A percentile compares a stretch with the other conserved stretches of the same genome.
These are phyloP conservation scores for Diaporthe citriasiana DNA, from an alignment of 2,329 filamentous ascomycete genomes.

Conservation along the genomic window DNA sequence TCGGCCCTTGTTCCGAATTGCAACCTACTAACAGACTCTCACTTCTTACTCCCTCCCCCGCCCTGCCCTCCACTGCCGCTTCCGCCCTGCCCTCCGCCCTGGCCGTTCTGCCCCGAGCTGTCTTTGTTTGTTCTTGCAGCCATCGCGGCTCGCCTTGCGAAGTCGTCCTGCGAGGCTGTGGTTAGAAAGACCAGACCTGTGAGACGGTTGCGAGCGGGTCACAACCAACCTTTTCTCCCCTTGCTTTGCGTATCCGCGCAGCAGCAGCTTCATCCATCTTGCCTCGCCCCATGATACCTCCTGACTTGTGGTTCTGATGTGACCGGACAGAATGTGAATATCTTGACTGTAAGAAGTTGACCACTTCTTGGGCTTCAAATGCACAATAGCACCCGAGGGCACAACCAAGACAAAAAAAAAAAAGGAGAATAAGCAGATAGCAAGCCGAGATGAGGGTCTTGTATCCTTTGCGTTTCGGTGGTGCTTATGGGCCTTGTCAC, in stretches of 20 bases:
- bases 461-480: neutral
- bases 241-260: conserved; percentile 57
- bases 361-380: neutral
- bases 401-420: no score
- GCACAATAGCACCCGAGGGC: conserved; percentile 17
- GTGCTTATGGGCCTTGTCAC: neutral
- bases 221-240: conserved; percentile 56
- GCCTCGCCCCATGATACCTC: conserved; percentile 50
- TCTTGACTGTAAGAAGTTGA: neutral
- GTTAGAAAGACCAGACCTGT: conserved; percentile 7
- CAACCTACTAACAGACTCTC: conserved; percentile 21
- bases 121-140: conserved; percentile 53
- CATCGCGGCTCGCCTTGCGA: conserved; percentile 53
- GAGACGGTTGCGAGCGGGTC: neutral
- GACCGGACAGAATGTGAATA: neutral
- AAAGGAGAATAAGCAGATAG: neutral
- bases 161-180: conserved; percentile 51
- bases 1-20: conserved; percentile 6
- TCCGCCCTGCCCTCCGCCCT: conserved; percentile 39
- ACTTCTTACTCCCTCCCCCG: conserved; percentile 41
- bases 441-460: neutral
- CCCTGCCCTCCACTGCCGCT: conserved; percentile 43
- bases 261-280: conserved; percentile 61
- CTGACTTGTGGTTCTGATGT: conserved; percentile 13
- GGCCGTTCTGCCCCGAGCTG: conserved; percentile 40